Conservation (phyloP, 805 yeast species). For the Lipomyces sp. region DNA sequence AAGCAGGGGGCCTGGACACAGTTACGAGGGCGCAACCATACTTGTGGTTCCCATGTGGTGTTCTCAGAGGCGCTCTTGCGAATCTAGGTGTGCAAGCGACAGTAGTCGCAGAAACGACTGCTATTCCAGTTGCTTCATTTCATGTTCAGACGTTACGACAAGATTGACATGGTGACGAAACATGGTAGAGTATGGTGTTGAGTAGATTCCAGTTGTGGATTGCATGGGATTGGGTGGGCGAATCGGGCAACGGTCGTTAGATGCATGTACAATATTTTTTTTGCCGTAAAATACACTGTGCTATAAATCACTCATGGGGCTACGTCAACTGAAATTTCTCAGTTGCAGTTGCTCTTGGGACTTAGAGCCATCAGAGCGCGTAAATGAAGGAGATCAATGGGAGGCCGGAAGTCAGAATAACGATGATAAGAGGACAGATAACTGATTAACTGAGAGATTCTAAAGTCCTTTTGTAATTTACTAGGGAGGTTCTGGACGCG, state of each 20-base stretch:
- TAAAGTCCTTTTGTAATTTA: too few species aligned
- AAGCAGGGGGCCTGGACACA: conserved; percentile 43
- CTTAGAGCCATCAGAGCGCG: too few species aligned
- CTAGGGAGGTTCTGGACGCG: too few species aligned
- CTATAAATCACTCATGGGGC: background rate
- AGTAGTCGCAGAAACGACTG: conserved; percentile 66
- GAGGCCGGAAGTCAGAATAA: too few species aligned
- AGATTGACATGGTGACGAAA: background rate
- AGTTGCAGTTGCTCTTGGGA: too few species aligned
- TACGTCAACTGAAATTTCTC: background rate
- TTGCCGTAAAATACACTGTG: background rate
- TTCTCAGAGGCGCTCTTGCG: conserved; percentile 71
- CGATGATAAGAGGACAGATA: too few species aligned
- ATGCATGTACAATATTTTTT: background rate
- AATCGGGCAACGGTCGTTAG: background rate
- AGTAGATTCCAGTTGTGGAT: background rate
- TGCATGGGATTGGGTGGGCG: conserved; percentile 1
- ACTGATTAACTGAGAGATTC: too few species aligned
- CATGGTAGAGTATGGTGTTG: background rate
- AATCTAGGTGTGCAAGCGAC: conserved; percentile 70
- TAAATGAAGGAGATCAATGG: too few species aligned
- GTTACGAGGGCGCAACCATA: conserved; percentile 50
- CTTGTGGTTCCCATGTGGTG: conserved; percentile 75
- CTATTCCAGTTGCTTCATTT: conserved; percentile 72
- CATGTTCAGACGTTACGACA: conserved; percentile 61